A percentile compares a stretch with the other conserved stretches of the same genome.
These are phyloP conservation scores for Durio zibethinus DNA, from an alignment of 345 rosid genomes.

Conservation along the genomic window DNA sequence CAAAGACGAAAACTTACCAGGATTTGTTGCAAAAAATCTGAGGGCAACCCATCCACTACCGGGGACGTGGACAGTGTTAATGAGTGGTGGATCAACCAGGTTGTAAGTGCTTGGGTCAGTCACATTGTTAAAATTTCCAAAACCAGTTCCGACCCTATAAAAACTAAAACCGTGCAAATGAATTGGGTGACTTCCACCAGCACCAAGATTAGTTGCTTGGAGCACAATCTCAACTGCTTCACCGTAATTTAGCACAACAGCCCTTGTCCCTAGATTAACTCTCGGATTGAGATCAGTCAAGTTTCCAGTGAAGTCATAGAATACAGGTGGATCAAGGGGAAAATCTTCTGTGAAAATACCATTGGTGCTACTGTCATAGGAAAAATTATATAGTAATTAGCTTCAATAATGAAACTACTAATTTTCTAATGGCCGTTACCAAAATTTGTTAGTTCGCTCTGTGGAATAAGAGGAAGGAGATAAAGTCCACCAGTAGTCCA, in stretches of 20 bases:
- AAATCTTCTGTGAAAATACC: constrained; percentile 20
- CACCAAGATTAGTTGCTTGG: constrained; percentile 23
- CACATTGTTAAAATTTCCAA: constrained; percentile 22
- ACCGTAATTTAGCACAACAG: constrained; percentile 21
- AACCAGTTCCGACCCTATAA: constrained; percentile 27
- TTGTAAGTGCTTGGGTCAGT: constrained; percentile 21
- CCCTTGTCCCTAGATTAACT: constrained; percentile 2
- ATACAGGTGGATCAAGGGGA: constrained; percentile 15
- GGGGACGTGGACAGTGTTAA: constrained; percentile 23
- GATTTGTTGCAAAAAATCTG: constrained; percentile 25
- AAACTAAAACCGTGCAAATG: constrained; percentile 38
- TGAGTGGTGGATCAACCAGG: constrained; percentile 26
- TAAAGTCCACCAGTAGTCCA: too few species aligned
- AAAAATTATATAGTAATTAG: not conserved
- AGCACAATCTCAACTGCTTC: constrained; percentile 28
- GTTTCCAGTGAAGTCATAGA: constrained; percentile 20
- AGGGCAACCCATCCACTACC: constrained; percentile 26
- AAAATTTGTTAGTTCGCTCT: too few species aligned
- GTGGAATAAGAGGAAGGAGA: too few species aligned
- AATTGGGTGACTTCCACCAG: constrained; percentile 29
- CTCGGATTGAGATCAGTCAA: not conserved
- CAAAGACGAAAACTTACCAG: constrained; percentile 20
- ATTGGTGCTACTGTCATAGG: not conserved
- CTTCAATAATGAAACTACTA: not conserved
- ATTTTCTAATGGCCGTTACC: not conserved